Percentiles rank a stretch among this genome's conserved stretches.
Evolutionary conservation across 768 basidiomycete genomes (phyloP).

Genomic region (Podaxis sp.): DNA sequence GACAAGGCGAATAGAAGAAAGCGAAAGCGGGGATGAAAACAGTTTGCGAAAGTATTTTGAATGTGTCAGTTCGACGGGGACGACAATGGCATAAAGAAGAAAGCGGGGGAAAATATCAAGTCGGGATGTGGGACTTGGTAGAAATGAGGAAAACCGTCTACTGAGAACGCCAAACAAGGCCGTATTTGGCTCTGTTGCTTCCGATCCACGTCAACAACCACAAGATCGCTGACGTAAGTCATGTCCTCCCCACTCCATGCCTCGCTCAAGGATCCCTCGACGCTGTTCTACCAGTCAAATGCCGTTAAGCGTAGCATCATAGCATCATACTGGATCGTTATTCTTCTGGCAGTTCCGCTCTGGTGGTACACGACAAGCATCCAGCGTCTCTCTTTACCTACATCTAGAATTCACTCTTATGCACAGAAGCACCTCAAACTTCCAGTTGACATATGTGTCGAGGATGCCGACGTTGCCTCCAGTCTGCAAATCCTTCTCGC

Average conservation of each 20-base stretch:
- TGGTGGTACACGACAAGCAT: constrained; percentile 97
- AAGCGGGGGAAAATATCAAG: background rate
- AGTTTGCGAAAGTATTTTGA: background rate
- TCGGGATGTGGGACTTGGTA: constrained; percentile 12
- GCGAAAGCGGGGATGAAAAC: constrained; percentile 1
- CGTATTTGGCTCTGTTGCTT: constrained; percentile 27
- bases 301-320: constrained; percentile 59
- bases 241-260: constrained; percentile 21
- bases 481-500: constrained; percentile 24
- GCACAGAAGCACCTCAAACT: constrained; percentile 42
- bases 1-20: constrained; percentile 16
- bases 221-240: constrained; percentile 7
- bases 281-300: constrained; percentile 50
- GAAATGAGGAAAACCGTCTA: constrained; percentile 10
- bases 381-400: constrained; percentile 73
- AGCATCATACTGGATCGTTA: constrained; percentile 72
- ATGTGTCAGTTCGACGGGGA: background rate
- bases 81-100: background rate
- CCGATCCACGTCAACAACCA: constrained; percentile 19
- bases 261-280: constrained; percentile 44
- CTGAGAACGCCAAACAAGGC: constrained; percentile 22
- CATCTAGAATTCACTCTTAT: constrained; percentile 52
- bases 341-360: constrained; percentile 77
- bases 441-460: constrained; percentile 42
- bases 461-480: background rate